Evolutionary conservation across 2,329 filamentous ascomycete genomes (phyloP), one percentile per base, ranked within the genome.

Genomic region (Aspergillus sp.): DNA sequence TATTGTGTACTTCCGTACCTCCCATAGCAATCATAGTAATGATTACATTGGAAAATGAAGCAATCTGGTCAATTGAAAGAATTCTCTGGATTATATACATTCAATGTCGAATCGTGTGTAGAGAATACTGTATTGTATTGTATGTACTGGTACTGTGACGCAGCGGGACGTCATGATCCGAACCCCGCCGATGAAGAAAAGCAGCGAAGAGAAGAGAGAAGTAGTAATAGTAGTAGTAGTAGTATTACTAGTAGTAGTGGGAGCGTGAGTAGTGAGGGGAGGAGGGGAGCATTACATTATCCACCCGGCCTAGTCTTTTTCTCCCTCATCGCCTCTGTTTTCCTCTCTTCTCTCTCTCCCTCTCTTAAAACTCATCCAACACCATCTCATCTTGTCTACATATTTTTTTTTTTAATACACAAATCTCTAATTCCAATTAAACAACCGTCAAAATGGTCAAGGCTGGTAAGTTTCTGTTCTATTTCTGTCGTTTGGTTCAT

Each of bases 371-470:
- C 17, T 19, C 17, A 19, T 19, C 44, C 46, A 39, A 27, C 48
- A 45, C 46, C 44, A 38, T 43, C 17, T 19, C 17, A 19, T 19
- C 17, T 19, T 19, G 17, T 19, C 17, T 19, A 19, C 17, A 19
- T 19, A 2, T 19, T 19, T 2, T 19, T 19, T 19, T 19, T 19
- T 2, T 19, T 19, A 2, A 19, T 19, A 2, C 45, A 49, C 39
- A 41, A 41, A 44, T 43, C 53, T 50, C 53, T 51, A 46, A 60
- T 52, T 60, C 49, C 66, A 62, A 60, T 52, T 52, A 68, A 73
- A 77, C 77, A 19, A 22, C 20, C 20, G 75, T 77, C 86, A 95
- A 84, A 84, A 96, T 96, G 90, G 90, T 96, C 80, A 96, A 95
- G 83, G 90, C 91, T 78, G 88, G 89, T 95, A 83, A 69, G 86